phyloP scores from a whole-genome alignment of 306 rosid species.

The Potentilla sterilis region DNA sequence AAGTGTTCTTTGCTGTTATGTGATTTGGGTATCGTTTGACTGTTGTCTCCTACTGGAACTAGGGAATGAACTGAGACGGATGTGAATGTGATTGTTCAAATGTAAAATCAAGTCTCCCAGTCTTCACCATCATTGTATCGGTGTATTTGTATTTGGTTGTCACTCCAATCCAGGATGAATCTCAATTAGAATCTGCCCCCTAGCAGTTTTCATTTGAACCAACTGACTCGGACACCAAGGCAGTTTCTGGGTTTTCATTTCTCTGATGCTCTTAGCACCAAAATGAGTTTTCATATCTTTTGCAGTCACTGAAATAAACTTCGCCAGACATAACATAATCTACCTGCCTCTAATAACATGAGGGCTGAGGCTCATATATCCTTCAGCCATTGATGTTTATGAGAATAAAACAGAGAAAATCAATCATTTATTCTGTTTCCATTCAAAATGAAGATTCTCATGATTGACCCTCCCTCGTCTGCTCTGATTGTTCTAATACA shows the following conservation, averaged over 20 bases:
- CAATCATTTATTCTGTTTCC: neutral
- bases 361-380: neutral
- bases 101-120: neutral
- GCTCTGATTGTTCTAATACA: neutral
- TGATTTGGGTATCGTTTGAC: neutral
- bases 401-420: neutral
- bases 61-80: neutral
- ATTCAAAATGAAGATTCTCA: constrained; percentile 1
- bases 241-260: neutral
- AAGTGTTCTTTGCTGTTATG: neutral
- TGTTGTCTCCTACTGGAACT: neutral
- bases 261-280: neutral
- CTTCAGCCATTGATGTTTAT: neutral
- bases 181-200: neutral
- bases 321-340: neutral
- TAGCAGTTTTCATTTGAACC: neutral
- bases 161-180: neutral
- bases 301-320: neutral
- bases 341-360: neutral
- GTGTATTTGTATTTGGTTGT: neutral
- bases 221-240: neutral
- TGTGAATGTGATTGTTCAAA: neutral
- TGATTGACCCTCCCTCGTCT: neutral
- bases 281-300: neutral
- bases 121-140: neutral